Conservation (phyloP, 2,329 filamentous ascomycete genomes). For the Fusarium sororula region DNA sequence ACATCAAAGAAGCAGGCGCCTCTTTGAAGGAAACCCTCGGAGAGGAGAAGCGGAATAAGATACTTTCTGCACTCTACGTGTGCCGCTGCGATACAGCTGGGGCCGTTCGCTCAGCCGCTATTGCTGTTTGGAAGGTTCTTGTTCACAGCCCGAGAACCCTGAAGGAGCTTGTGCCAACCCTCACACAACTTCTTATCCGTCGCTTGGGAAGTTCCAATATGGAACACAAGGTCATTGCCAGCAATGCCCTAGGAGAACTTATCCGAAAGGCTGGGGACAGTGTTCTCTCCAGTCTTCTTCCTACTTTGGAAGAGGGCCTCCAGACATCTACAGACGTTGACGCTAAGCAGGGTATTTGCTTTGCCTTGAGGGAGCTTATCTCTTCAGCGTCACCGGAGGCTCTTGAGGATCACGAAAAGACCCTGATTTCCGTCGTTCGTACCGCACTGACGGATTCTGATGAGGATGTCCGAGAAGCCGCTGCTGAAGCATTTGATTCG, state of each 20-base stretch:
- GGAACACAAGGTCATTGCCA: constrained; percentile 99
- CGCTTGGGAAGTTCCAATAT: constrained; percentile 94
- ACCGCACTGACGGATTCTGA: constrained; percentile 91
- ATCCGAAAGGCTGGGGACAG: constrained; percentile 97
- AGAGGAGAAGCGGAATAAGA: constrained; percentile 95
- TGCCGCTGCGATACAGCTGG: constrained; percentile 97
- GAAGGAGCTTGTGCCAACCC: constrained; percentile 93
- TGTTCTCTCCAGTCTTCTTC: constrained; percentile 85
- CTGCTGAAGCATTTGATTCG: constrained; percentile 96
- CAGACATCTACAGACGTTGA: constrained; percentile 89
- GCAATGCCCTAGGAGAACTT: constrained; percentile 94
- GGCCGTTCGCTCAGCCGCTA: constrained; percentile 86
- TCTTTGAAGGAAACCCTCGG: constrained; percentile 95
- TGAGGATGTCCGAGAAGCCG: constrained; percentile 90
- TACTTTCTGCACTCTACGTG: constrained; percentile 96
- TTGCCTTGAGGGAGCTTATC: constrained; percentile 93
- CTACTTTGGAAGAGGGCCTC: constrained; percentile 91
- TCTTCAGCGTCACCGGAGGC: constrained; percentile 87
- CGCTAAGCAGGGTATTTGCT: constrained; percentile 95
- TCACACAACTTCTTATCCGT: constrained; percentile 93
- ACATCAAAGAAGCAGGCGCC: constrained; percentile 84
- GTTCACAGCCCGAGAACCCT: constrained; percentile 91
- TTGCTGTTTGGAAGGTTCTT: constrained; percentile 95
- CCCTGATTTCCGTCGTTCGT: constrained; percentile 91
- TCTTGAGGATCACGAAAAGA: constrained; percentile 94